A percentile compares a stretch with the other conserved stretches of the same genome.
Conservation (phyloP, 2,329 filamentous ascomycete genomes). For the Cladorrhinum sp. region DNA sequence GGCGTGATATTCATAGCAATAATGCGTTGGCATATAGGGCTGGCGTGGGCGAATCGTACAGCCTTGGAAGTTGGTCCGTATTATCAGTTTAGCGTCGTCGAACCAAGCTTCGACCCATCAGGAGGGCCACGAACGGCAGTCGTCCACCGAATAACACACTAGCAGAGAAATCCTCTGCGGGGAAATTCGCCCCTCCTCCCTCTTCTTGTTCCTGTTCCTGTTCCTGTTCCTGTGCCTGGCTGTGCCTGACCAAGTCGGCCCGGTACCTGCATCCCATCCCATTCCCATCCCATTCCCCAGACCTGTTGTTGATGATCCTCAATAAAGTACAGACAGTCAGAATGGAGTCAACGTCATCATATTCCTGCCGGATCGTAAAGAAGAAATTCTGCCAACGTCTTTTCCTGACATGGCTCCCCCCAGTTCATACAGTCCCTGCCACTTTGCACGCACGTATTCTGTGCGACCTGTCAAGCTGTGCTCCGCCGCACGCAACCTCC, state of each 20-base stretch:
- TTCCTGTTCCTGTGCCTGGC: background rate
- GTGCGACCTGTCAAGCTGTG: background rate
- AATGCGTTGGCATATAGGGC: conserved; percentile 17
- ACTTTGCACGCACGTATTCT: background rate
- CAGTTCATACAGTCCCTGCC: too few species aligned
- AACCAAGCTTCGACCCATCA: conserved; percentile 15
- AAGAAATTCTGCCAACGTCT: background rate
- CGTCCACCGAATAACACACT: background rate
- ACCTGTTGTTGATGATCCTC: background rate
- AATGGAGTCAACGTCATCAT: background rate
- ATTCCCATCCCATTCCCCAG: background rate
- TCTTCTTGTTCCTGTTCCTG: background rate
- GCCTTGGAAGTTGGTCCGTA: background rate
- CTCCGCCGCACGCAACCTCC: conserved; percentile 21
- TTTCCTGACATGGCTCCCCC: background rate
- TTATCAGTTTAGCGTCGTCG: conserved; percentile 3
- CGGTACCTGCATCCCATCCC: conserved; percentile 9
- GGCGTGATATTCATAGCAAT: conserved; percentile 17
- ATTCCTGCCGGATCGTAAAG: background rate
- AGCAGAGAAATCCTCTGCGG: conserved; percentile 1
- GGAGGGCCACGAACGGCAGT: conserved; percentile 1
- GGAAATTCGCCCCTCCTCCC: conserved; percentile 4
- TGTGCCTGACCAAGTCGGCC: conserved; percentile 5
- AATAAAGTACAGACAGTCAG: background rate
- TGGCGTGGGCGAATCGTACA: conserved; percentile 7